Evolutionary conservation across 345 rosid genomes (phyloP).

Genomic region (Carallia brachiata): DNA sequence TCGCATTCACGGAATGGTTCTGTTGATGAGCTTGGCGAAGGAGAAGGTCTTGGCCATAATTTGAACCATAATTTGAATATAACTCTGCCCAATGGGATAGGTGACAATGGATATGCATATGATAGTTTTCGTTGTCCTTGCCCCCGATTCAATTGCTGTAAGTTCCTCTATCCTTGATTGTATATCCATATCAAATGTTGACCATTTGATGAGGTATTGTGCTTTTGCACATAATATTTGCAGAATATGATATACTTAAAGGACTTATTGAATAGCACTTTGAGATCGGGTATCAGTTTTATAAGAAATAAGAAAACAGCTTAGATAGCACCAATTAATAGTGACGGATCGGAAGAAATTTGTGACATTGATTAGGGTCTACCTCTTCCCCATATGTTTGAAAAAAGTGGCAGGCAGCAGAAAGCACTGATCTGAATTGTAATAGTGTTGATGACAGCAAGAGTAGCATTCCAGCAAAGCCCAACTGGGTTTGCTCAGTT

Average conservation of each 20-base stretch:
- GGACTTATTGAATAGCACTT: constrained; percentile 39
- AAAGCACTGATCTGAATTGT: constrained; percentile 21
- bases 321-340: constrained; percentile 11
- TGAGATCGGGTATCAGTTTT: constrained; percentile 33
- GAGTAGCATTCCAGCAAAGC: constrained; percentile 37
- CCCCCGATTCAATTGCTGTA: constrained; percentile 92
- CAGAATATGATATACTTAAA: constrained; percentile 7
- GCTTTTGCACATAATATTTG: neutral
- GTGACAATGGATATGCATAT: constrained; percentile 67
- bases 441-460: constrained; percentile 30
- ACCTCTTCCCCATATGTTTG: constrained; percentile 43
- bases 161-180: constrained; percentile 31
- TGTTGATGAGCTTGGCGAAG: constrained; percentile 74
- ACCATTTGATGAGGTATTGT: neutral
- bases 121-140: constrained; percentile 64
- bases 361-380: constrained; percentile 32
- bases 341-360: constrained; percentile 18
- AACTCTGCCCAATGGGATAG: constrained; percentile 85
- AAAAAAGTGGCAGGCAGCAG: constrained; percentile 46
- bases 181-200: neutral
- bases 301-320: constrained; percentile 41
- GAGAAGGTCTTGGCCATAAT: constrained; percentile 71
- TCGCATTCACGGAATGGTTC: constrained; percentile 81
- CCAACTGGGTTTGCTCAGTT: constrained; percentile 43
- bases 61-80: constrained; percentile 75